Conservation (phyloP, 2,329 filamentous ascomycete genomes). For the Exophiala dermatitidis region DNA sequence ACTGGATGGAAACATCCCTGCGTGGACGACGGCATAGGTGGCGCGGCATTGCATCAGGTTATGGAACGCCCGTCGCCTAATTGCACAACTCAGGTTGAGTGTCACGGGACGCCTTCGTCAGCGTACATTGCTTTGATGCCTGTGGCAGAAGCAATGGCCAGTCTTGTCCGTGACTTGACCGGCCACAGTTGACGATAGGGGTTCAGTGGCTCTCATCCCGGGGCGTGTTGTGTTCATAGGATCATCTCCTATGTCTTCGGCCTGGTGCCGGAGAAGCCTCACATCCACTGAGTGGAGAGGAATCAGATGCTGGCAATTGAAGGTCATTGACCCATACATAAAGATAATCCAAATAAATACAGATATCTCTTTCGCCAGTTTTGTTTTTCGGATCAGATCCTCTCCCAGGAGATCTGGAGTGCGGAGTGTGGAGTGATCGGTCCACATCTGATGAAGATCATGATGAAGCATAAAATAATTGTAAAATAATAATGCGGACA, state of each 20-base stretch:
- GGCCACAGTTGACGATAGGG: constrained; percentile 6
- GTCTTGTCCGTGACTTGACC: constrained; percentile 33
- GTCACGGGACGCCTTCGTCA: constrained; percentile 1
- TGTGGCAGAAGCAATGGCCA: constrained; percentile 31
- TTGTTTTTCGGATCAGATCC: background rate
- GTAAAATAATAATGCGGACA: too few species aligned
- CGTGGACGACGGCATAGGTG: constrained; percentile 27
- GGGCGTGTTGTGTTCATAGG: constrained; percentile 36
- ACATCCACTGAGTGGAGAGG: constrained; percentile 34
- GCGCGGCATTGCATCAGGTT: constrained; percentile 31
- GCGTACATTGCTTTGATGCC: constrained; percentile 22
- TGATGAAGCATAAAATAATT: too few species aligned
- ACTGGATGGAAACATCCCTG: constrained; percentile 32
- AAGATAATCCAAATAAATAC: constrained; percentile 34
- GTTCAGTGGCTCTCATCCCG: background rate
- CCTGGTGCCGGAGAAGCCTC: constrained; percentile 39
- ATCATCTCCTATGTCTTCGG: constrained; percentile 49
- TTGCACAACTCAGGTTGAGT: constrained; percentile 15
- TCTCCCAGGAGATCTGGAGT: too few species aligned
- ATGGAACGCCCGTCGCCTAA: constrained; percentile 31
- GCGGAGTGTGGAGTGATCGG: too few species aligned
- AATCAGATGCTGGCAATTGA: constrained; percentile 45
- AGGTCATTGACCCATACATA: constrained; percentile 32
- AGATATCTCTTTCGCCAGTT: constrained; percentile 16
- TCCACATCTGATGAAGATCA: too few species aligned